Evolutionary conservation across 192 early-diverging fungal species (phyloP).

Genomic region (Backusella parvicylindrica): DNA sequence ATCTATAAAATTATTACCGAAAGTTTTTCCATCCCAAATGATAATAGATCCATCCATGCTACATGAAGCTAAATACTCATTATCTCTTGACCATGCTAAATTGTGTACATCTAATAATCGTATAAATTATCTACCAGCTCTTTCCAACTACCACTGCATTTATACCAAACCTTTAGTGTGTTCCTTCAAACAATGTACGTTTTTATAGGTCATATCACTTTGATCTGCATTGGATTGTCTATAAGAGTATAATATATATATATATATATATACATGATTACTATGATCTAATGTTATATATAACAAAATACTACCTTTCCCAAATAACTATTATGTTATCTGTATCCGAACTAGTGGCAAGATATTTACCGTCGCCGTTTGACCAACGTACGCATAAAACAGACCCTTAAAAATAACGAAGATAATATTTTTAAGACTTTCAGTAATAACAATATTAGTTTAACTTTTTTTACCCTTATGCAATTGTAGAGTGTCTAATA

Average conservation of each 20-base stretch:
- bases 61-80: slow-evolving; percentile 84
- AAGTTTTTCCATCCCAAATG: slow-evolving; percentile 85
- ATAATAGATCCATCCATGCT: slow-evolving; percentile 79
- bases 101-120: slow-evolving; percentile 72
- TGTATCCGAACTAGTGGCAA: slow-evolving; percentile 87
- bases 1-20: slow-evolving; percentile 47
- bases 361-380: slow-evolving; percentile 58
- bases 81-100: slow-evolving; percentile 88
- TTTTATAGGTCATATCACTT: neutral
- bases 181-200: neutral
- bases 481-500: slow-evolving; percentile 75
- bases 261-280: neutral
- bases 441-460: neutral
- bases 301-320: slow-evolving; percentile 41
- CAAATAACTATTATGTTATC: slow-evolving; percentile 92
- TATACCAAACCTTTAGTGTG: slow-evolving; percentile 33
- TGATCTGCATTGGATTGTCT: neutral
- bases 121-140: slow-evolving; percentile 32
- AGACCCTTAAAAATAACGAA: slow-evolving; percentile 50
- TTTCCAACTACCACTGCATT: slow-evolving; percentile 80
- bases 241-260: no score
- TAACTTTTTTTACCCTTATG: slow-evolving; percentile 70
- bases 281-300: neutral
- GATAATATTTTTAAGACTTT: no score
- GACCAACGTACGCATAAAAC: slow-evolving; percentile 90